phyloP scores from a whole-genome alignment of 73 alveolate genomes.

The Durusdinium trenchii region DNA sequence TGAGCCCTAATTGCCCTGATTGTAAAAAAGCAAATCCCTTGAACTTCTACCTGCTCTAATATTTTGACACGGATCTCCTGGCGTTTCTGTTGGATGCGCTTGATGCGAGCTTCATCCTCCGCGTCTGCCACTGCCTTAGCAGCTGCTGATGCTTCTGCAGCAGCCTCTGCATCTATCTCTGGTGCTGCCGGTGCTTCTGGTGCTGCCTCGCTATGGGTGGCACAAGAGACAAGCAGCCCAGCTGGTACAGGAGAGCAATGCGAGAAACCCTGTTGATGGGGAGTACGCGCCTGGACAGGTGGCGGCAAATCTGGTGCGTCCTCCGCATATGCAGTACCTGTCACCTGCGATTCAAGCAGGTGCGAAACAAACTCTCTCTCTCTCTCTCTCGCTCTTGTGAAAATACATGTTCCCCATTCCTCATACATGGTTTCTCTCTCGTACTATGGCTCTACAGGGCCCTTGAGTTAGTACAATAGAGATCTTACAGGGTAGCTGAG shows the following conservation, averaged over 20 bases:
- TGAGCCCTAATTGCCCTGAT: too few species aligned
- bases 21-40: too few species aligned
- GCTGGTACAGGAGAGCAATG: too few species aligned
- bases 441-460: not conserved
- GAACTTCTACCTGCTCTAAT: conserved; percentile 47
- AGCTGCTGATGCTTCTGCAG: conserved; percentile 54
- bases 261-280: too few species aligned
- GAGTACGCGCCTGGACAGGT: not conserved
- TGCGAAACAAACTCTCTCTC: too few species aligned
- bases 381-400: too few species aligned
- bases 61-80: conserved; percentile 56
- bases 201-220: not conserved
- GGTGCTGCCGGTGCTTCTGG: conserved; percentile 44
- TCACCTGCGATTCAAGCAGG: conserved; percentile 54
- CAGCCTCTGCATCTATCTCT: conserved; percentile 80
- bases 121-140: conserved; percentile 63
- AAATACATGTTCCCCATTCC: too few species aligned
- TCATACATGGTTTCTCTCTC: not conserved
- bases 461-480: not conserved
- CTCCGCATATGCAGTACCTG: conserved; percentile 72
- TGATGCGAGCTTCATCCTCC: conserved; percentile 82
- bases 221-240: too few species aligned
- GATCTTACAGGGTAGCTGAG: not conserved
- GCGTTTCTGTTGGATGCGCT: conserved; percentile 94
- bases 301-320: conserved; percentile 86